Evolutionary conservation across 2,329 filamentous ascomycete species (phyloP).

Genomic region (Pyrenochaeta sp.): DNA sequence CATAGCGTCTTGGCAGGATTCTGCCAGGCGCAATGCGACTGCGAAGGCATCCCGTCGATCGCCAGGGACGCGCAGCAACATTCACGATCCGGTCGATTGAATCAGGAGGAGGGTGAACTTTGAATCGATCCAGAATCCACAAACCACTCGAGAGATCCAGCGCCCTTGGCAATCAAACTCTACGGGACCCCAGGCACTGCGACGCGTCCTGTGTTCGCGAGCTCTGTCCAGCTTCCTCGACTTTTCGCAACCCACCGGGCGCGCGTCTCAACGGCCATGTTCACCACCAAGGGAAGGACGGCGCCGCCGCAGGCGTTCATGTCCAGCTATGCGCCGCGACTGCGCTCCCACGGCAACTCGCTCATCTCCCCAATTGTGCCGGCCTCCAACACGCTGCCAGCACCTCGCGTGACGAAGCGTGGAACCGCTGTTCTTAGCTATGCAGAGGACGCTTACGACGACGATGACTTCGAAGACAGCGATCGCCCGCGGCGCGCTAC

Average conservation of each 20-base stretch:
- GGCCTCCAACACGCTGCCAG: conserved; percentile 69
- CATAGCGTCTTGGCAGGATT: conserved; percentile 25
- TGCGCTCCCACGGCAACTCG: conserved; percentile 91
- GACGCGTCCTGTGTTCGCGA: conserved; percentile 43
- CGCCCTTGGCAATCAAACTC: conserved; percentile 4
- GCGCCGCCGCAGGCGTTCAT: conserved; percentile 83
- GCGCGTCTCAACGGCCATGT: conserved; percentile 44
- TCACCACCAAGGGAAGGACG: conserved; percentile 48
- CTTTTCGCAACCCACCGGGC: conserved; percentile 25
- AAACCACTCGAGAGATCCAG: conserved; percentile 4
- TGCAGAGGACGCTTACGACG: conserved; percentile 93
- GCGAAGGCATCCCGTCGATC: conserved; percentile 29
- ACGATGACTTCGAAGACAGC: conserved; percentile 77
- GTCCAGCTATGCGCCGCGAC: conserved; percentile 87
- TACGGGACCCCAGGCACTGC: conserved; percentile 13
- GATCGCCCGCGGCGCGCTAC: conserved; percentile 76
- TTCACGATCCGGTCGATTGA: conserved; percentile 16
- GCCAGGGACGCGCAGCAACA: conserved; percentile 35
- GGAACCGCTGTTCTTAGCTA: conserved; percentile 98
- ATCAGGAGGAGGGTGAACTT: conserved; percentile 7
- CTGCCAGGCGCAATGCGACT: conserved; percentile 23
- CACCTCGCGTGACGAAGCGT: conserved; percentile 90
- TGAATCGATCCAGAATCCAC: conserved; percentile 9
- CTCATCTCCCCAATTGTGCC: conserved; percentile 85
- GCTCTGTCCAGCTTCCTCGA: conserved; percentile 38